A percentile compares a stretch with the other conserved stretches of the same genome.
phyloP scores from a whole-genome alignment of 2,329 filamentous ascomycete species.

The Escovopsis weberi region DNA sequence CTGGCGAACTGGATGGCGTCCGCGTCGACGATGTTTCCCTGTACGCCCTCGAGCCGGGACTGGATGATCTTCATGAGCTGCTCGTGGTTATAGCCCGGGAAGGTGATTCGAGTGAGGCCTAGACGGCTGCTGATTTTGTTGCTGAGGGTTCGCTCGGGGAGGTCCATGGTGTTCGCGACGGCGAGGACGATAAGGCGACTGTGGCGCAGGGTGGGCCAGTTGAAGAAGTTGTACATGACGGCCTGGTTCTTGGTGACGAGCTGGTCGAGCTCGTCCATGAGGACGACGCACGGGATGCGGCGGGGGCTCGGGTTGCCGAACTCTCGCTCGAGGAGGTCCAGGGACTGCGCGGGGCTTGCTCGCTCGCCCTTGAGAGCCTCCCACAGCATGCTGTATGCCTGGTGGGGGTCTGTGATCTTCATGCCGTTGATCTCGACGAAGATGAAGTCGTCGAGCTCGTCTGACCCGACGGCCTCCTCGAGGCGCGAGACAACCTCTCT shows the following conservation, averaged over 20 bases:
- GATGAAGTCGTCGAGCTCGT: constrained; percentile 95
- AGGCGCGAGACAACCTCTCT: constrained; percentile 84
- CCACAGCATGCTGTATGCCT: constrained; percentile 91
- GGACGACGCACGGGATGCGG: constrained; percentile 83
- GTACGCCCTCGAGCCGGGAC: constrained; percentile 78
- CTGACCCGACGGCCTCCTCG: constrained; percentile 71
- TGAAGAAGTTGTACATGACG: constrained; percentile 99
- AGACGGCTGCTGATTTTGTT: constrained; percentile 96
- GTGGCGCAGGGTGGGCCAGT: constrained; percentile 87
- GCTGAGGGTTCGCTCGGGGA: constrained; percentile 87
- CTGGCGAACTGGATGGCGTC: constrained; percentile 95
- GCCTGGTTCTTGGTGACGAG: constrained; percentile 95
- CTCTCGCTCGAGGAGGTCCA: constrained; percentile 81
- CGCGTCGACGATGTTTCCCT: constrained; percentile 76
- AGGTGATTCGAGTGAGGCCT: constrained; percentile 83
- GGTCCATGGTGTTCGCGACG: constrained; percentile 97
- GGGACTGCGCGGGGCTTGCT: constrained; percentile 78
- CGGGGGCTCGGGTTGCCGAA: constrained; percentile 85
- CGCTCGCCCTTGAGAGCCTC: constrained; percentile 88
- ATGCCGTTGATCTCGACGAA: constrained; percentile 99
- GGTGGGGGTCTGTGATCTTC: constrained; percentile 97
- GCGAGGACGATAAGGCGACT: constrained; percentile 90
- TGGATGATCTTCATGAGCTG: constrained; percentile 96
- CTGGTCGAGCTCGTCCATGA: constrained; percentile 98
- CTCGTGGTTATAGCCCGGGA: constrained; percentile 91